These are phyloP conservation scores for Mucor piriformis DNA, from an alignment of 371 early-diverging fungal genomes.

Conservation along the genomic window DNA sequence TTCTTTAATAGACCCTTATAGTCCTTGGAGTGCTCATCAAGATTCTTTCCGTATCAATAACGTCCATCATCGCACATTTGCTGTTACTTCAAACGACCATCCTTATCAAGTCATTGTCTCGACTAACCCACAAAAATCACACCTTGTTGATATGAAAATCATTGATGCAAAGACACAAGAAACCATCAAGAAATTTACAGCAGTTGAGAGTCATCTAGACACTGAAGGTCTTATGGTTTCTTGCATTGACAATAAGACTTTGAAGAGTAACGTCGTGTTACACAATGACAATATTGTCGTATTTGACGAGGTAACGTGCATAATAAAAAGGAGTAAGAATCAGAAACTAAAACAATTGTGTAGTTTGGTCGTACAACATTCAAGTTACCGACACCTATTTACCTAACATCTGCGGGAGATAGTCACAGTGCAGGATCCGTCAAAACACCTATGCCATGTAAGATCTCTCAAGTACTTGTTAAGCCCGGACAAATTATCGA, in stretches of 20 bases:
- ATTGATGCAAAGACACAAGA: conserved; percentile 23
- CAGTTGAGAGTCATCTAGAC: conserved; percentile 35
- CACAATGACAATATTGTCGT: conserved; percentile 66
- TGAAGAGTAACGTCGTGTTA: conserved; percentile 63
- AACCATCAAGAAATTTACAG: conserved; percentile 30
- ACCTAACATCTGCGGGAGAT: conserved; percentile 46
- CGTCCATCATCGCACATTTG: conserved; percentile 42
- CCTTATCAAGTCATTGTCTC: conserved; percentile 36
- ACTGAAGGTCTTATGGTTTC: conserved; percentile 55
- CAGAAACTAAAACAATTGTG: not conserved
- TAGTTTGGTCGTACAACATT: conserved; percentile 64
- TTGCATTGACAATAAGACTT: conserved; percentile 59
- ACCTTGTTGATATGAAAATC: conserved; percentile 36
- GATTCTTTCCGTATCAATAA: conserved; percentile 63
- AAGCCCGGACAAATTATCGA: conserved; percentile 83
- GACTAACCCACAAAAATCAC: conserved; percentile 14
- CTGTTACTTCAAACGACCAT: conserved; percentile 29
- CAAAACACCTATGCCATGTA: conserved; percentile 95
- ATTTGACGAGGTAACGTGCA: conserved; percentile 59
- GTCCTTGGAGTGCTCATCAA: conserved; percentile 63
- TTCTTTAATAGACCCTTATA: conserved; percentile 32
- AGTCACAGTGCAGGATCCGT: conserved; percentile 70
- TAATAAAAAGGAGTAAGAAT: not conserved
- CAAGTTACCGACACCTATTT: conserved; percentile 63
- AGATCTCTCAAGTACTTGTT: conserved; percentile 86